A percentile compares a stretch with the other conserved stretches of the same genome.
phyloP scores from a whole-genome alignment of 805 yeast genomes.

The Huiozyma naganishii region DNA sequence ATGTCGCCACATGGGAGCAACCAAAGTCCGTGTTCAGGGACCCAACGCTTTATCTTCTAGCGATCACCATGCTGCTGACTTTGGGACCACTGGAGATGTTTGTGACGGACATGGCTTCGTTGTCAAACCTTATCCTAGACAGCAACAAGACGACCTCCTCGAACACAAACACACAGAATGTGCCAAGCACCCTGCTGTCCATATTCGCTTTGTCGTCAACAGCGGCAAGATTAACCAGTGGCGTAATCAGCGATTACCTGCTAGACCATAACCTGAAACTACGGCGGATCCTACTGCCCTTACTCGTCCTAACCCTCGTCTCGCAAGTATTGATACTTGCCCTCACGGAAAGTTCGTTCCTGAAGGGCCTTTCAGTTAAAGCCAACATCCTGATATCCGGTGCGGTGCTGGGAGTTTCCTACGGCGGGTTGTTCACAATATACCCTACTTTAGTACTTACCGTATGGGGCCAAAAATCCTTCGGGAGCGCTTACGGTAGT shows the following conservation, averaged over 20 bases:
- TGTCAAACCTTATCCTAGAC: constrained; percentile 32
- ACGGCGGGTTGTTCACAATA: constrained; percentile 79
- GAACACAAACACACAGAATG: background rate
- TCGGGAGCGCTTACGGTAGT: constrained; percentile 90
- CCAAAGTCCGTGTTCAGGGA: constrained; percentile 32
- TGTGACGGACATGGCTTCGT: constrained; percentile 71
- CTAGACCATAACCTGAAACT: constrained; percentile 24
- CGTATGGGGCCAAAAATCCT: constrained; percentile 77
- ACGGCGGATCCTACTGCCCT: constrained; percentile 23
- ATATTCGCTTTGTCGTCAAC: constrained; percentile 64
- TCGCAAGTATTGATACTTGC: constrained; percentile 28
- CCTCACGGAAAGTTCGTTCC: constrained; percentile 9
- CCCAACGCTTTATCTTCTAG: constrained; percentile 51
- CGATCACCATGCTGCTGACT: constrained; percentile 51
- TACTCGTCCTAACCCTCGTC: constrained; percentile 28
- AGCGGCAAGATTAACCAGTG: constrained; percentile 51
- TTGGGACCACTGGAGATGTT: constrained; percentile 82
- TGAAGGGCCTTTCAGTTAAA: constrained; percentile 13
- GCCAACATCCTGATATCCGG: constrained; percentile 23
- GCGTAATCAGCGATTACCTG: constrained; percentile 56
- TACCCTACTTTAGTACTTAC: constrained; percentile 77
- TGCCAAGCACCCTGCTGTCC: constrained; percentile 38
- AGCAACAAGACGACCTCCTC: background rate
- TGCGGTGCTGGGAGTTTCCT: constrained; percentile 51
- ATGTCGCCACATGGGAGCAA: background rate